Base-by-base conservation (phyloP, 331 rosid species). In the Rosa hybrid region DNA sequence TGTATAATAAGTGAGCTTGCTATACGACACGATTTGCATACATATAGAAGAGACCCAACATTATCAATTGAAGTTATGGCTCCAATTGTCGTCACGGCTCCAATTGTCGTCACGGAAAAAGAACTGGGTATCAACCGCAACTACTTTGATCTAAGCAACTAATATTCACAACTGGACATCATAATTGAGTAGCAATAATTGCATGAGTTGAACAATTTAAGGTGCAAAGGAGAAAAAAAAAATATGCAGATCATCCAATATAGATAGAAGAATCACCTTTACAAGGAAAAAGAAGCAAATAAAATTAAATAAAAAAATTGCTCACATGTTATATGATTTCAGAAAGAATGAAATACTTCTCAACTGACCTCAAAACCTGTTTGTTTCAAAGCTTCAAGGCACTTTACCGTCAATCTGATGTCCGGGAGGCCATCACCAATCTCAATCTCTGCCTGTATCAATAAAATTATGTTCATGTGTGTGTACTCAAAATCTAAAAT, bases 351-450 rank as follows among this genome's bases (percentile, higher is more conserved):
- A 44, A 63, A 30, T 48, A 34, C 59, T 41, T 79, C 59, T 68
- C 60, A 53, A 78, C 90, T 74, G 72, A 95, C 99, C 98, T 94
- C 97, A 89, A 95, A 95, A 80, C 98, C 96, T 14, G 98, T 97
- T 93, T 91, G 92, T 81, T 89, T 89, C 63, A 95, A 86, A 84
- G 99, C 98, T 87, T 91, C 94, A 78, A 93, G 87, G 84, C 99
- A 95, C 84, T 90, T 89, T 53, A 87, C 72, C 12, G 94, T 95
- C 88, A 78, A 83, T 82, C 99, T 89, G 86, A 95, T 91, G 79
- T 95, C 98, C 6, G 99, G 99, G 50, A 95, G 98, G 48, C 99
- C 99, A 81, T 95, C 96, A 38, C 99, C 98, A 46, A 95, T 86
- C 94, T 95, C 99, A 78, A 95, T 74, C 77, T 90, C 98, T 46